Evolutionary conservation across 169 alveolate genomes (phyloP).

Genomic region (Eimeria praecox): DNA sequence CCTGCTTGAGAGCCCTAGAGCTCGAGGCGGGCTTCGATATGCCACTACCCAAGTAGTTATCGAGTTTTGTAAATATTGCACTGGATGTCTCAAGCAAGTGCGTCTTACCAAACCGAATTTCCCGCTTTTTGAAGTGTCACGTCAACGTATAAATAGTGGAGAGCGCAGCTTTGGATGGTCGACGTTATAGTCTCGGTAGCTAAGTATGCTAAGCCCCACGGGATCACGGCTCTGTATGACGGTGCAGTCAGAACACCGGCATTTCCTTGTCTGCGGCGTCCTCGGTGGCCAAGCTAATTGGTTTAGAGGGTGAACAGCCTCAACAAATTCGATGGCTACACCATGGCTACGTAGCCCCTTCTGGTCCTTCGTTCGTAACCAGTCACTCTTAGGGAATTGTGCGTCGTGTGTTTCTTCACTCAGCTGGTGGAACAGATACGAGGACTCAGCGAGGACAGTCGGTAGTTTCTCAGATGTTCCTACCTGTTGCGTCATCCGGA

Average conservation of each 20-base stretch:
- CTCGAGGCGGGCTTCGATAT: not conserved
- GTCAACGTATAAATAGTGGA: not conserved
- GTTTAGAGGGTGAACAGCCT: not conserved
- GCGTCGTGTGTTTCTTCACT: not conserved
- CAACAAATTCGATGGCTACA: not conserved
- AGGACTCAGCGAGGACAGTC: constrained; percentile 49
- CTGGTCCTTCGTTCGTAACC: not conserved
- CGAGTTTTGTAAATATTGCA: not conserved
- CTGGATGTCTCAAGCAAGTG: not conserved
- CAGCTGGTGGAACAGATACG: constrained; percentile 24
- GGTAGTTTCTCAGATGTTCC: constrained; percentile 47
- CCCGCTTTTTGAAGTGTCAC: not conserved
- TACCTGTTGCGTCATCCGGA: constrained; percentile 47
- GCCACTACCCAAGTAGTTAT: not conserved
- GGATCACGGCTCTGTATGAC: not conserved
- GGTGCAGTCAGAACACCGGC: not conserved
- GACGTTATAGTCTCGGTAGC: not conserved
- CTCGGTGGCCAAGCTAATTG: not conserved
- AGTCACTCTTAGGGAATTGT: not conserved
- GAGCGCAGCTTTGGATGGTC: not conserved
- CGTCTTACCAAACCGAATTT: not conserved
- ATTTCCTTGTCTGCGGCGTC: not conserved
- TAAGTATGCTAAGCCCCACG: not conserved
- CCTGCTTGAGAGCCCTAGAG: not conserved
- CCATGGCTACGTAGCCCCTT: not conserved